A percentile compares a stretch with the other conserved stretches of the same genome.
phyloP scores from a whole-genome alignment of 495 filamentous ascomycete species.

The Chaetomium cochliodes region DNA sequence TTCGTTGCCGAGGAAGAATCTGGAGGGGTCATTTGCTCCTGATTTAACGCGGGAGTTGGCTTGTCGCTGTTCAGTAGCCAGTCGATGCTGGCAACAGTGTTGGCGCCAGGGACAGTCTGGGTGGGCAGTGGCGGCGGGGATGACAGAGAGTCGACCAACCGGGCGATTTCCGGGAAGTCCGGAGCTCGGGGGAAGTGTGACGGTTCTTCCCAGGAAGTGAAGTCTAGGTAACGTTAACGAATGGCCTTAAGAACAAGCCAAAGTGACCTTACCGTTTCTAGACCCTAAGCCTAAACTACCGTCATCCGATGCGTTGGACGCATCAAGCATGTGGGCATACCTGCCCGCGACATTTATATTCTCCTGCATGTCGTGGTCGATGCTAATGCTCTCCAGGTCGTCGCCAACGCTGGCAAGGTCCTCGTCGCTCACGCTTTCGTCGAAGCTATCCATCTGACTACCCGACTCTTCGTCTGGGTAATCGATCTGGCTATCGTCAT shows the following conservation, averaged over 20 bases:
- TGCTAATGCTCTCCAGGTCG: too few species aligned
- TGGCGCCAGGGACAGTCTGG: neutral
- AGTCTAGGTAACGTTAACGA: neutral
- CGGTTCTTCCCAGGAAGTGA: neutral
- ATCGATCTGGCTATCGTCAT: slow-evolving; percentile 25
- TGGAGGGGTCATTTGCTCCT: neutral
- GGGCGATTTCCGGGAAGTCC: neutral
- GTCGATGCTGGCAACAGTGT: neutral
- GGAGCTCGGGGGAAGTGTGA: neutral
- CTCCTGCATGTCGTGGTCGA: too few species aligned
- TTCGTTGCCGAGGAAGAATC: slow-evolving; percentile 3
- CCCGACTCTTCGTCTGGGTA: slow-evolving; percentile 26
- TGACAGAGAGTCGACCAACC: neutral
- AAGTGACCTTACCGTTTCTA: neutral
- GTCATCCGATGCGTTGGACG: neutral
- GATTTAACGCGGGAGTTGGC: neutral
- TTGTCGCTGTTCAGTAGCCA: neutral
- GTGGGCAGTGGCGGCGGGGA: neutral
- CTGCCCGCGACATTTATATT: too few species aligned
- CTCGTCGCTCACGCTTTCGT: slow-evolving; percentile 35
- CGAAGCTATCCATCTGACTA: slow-evolving; percentile 27
- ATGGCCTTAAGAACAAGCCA: neutral
- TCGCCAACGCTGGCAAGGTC: neutral
- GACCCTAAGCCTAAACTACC: neutral
- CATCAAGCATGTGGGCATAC: too few species aligned